These are phyloP conservation scores for Monosporascus sp. DNA, from an alignment of 2,329 filamentous ascomycete species.

Conservation along the genomic window DNA sequence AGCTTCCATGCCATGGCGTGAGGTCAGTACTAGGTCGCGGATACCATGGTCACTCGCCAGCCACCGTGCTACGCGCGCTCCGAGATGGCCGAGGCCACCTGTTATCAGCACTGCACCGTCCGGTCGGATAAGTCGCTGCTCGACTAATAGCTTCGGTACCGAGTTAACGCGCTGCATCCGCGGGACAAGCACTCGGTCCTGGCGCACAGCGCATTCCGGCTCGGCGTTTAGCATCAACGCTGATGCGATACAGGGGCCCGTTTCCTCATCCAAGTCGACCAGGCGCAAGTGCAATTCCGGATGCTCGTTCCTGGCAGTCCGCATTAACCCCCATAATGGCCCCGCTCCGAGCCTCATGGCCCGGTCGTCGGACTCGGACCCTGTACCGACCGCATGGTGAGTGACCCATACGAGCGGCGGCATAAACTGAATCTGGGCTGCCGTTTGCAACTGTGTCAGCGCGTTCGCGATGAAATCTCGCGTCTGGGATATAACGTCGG, in stretches of 20 bases:
- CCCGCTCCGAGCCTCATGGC: constrained; percentile 13
- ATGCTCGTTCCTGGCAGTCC: constrained; percentile 23
- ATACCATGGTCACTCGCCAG: constrained; percentile 18
- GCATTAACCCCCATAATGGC: constrained; percentile 24
- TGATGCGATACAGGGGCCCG: not conserved
- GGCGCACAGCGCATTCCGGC: constrained; percentile 18
- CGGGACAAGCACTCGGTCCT: constrained; percentile 12
- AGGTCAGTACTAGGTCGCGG: constrained; percentile 23
- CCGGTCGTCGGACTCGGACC: constrained; percentile 8
- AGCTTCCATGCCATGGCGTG: constrained; percentile 22
- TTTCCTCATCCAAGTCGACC: constrained; percentile 16
- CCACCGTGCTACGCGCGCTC: constrained; percentile 19
- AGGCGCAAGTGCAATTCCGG: constrained; percentile 22
- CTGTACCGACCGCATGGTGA: constrained; percentile 16
- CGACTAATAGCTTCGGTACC: constrained; percentile 1
- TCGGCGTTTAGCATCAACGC: constrained; percentile 12
- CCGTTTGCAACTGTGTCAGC: constrained; percentile 19
- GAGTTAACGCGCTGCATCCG: constrained; percentile 12
- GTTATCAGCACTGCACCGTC: constrained; percentile 24
- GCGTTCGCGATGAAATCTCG: constrained; percentile 12
- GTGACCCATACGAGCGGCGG: constrained; percentile 21
- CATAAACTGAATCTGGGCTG: constrained; percentile 11
- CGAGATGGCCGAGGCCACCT: constrained; percentile 24
- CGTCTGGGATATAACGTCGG: constrained; percentile 10
- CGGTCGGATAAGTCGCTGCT: constrained; percentile 9